Percentiles rank a stretch among this genome's conserved stretches.
Conservation (phyloP, 2,329 filamentous ascomycete genomes). For the Dactylellina cionopaga region DNA sequence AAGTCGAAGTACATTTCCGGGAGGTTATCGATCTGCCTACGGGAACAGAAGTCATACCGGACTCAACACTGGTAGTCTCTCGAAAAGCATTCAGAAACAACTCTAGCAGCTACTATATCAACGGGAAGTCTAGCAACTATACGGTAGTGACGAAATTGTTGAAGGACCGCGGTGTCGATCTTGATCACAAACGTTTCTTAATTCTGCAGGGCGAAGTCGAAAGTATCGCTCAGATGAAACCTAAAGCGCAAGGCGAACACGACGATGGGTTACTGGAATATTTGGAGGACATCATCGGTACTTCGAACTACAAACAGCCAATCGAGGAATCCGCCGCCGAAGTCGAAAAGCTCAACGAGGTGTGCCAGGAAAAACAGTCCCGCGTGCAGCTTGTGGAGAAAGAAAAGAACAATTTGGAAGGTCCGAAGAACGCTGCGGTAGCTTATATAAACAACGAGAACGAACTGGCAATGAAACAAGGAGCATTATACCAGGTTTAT, state of each 20-base stretch:
- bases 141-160: slow-evolving; percentile 88
- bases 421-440: slow-evolving; percentile 95
- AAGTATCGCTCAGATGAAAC: slow-evolving; percentile 98
- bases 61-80: slow-evolving; percentile 87
- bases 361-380: slow-evolving; percentile 92
- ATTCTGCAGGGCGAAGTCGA: slow-evolving; percentile 98
- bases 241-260: slow-evolving; percentile 92
- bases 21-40: slow-evolving; percentile 81
- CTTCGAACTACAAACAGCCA: slow-evolving; percentile 95
- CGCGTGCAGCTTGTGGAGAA: slow-evolving; percentile 98
- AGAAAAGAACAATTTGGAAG: slow-evolving; percentile 89
- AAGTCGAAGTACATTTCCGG: slow-evolving; percentile 95
- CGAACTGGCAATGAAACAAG: slow-evolving; percentile 87
- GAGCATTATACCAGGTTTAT: slow-evolving; percentile 90
- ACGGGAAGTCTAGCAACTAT: slow-evolving; percentile 87
- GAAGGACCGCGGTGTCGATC: slow-evolving; percentile 86
- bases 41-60: slow-evolving; percentile 74
- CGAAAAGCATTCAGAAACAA: slow-evolving; percentile 97
- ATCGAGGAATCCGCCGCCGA: slow-evolving; percentile 93
- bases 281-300: slow-evolving; percentile 97
- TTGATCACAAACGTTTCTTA: slow-evolving; percentile 97
- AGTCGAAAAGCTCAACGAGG: slow-evolving; percentile 90
- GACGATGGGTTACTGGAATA: slow-evolving; percentile 97
- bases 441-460: slow-evolving; percentile 92
- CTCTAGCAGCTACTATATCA: slow-evolving; percentile 97